These are phyloP conservation scores for Kalmanozyma brasiliensis DNA, from an alignment of 1,284 basidiomycete genomes.

Conservation along the genomic window DNA sequence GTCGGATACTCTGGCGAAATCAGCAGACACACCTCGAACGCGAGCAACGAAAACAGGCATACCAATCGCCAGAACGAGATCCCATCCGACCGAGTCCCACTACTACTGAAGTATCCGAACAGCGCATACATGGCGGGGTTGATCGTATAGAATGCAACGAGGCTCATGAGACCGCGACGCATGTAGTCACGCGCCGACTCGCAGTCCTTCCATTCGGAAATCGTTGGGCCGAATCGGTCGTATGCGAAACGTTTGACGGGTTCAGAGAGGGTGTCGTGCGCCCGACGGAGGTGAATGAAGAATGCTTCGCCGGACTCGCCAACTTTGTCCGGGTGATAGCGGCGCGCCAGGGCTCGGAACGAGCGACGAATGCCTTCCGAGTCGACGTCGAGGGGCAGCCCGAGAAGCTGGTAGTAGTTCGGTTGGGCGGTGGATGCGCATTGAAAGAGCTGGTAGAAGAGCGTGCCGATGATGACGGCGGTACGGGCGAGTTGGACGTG, in stretches of 20 bases:
- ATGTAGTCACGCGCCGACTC: constrained; percentile 78
- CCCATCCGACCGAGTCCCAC: constrained; percentile 70
- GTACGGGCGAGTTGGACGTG: constrained; percentile 67
- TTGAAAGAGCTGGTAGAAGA: constrained; percentile 75
- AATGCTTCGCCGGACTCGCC: constrained; percentile 75
- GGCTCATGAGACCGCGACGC: constrained; percentile 75
- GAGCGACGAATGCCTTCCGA: constrained; percentile 77
- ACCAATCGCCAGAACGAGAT: constrained; percentile 69
- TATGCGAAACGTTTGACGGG: constrained; percentile 85
- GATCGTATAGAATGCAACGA: constrained; percentile 79
- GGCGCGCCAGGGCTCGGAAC: constrained; percentile 79
- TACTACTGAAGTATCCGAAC: constrained; percentile 74
- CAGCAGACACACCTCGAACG: constrained; percentile 62
- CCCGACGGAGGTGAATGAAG: constrained; percentile 80
- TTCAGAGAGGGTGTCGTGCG: constrained; percentile 82
- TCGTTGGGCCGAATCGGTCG: constrained; percentile 82
- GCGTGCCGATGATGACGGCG: constrained; percentile 76
- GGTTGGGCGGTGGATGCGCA: constrained; percentile 73
- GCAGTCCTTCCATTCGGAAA: constrained; percentile 76
- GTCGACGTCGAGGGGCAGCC: constrained; percentile 74
- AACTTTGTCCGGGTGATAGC: constrained; percentile 81
- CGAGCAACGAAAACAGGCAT: constrained; percentile 40
- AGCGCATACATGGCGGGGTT: constrained; percentile 75
- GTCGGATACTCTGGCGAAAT: constrained; percentile 49
- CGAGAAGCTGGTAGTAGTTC: constrained; percentile 82